Evolutionary conservation across 176 grass and related monocot species (phyloP).

Genomic region (Aegilops tauschii): DNA sequence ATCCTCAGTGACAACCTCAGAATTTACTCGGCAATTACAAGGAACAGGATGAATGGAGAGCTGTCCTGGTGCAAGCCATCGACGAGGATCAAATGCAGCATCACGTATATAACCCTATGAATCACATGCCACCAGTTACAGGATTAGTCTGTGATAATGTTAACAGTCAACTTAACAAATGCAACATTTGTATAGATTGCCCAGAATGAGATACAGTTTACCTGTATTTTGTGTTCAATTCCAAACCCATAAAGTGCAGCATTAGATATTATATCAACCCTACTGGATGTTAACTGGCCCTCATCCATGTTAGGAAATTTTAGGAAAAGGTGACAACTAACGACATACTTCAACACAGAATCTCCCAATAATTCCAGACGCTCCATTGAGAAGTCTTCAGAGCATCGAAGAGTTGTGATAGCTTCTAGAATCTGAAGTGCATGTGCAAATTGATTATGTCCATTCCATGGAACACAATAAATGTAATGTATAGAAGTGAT

Average conservation of each 20-base stretch:
- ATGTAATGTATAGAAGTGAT: slow-evolving; percentile 27
- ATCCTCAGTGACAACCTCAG: slow-evolving; percentile 36
- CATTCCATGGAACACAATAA: slow-evolving; percentile 27
- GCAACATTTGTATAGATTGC: neutral
- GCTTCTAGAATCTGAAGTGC: slow-evolving; percentile 87
- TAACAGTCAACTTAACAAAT: slow-evolving; percentile 1
- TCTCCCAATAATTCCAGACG: slow-evolving; percentile 88
- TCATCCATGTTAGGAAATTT: slow-evolving; percentile 71
- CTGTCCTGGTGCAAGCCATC: slow-evolving; percentile 94
- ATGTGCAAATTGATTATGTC: slow-evolving; percentile 1
- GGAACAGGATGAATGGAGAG: slow-evolving; percentile 52
- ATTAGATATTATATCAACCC: slow-evolving; percentile 66
- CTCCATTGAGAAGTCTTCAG: slow-evolving; percentile 95
- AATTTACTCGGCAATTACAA: slow-evolving; percentile 57
- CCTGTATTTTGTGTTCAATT: slow-evolving; percentile 72
- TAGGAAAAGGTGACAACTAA: slow-evolving; percentile 74
- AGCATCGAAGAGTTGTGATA: slow-evolving; percentile 70
- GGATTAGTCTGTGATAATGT: slow-evolving; percentile 14
- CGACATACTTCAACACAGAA: slow-evolving; percentile 83
- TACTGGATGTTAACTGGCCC: slow-evolving; percentile 60
- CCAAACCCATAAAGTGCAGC: slow-evolving; percentile 75
- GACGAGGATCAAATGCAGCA: slow-evolving; percentile 82
- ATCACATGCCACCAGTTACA: slow-evolving; percentile 16
- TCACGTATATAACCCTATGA: slow-evolving; percentile 82
- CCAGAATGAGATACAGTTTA: slow-evolving; percentile 29